Conservation (phyloP, 169 alveolate species). For the Miamiensis avidus region DNA sequence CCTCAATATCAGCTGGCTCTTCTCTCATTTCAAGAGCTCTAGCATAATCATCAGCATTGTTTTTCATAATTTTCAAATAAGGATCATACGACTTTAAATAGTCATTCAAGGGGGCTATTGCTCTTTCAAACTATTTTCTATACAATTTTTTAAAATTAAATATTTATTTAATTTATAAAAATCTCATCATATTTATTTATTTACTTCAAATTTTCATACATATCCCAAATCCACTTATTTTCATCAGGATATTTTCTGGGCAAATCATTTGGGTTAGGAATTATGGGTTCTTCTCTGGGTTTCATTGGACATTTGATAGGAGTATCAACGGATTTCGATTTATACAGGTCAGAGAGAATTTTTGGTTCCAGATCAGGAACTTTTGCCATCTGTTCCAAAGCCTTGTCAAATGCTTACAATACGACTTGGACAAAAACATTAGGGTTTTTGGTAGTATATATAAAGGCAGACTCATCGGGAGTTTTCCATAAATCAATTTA, state of each 20-base stretch:
- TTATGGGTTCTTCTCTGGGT: constrained; percentile 84
- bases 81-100: constrained; percentile 82
- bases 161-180: too few species aligned
- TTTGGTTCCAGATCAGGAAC: constrained; percentile 90
- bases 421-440: constrained; percentile 77
- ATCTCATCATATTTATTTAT: too few species aligned
- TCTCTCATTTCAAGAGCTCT: constrained; percentile 69
- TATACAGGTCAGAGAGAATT: constrained; percentile 85
- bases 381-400: constrained; percentile 83
- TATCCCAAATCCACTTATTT: constrained; percentile 90
- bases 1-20: constrained; percentile 71
- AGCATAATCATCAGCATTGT: constrained; percentile 77
- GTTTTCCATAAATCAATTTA: constrained; percentile 59
- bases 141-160: too few species aligned
- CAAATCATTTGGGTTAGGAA: constrained; percentile 71
- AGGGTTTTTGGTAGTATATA: constrained; percentile 86
- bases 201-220: constrained; percentile 62
- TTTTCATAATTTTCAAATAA: constrained; percentile 77
- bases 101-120: constrained; percentile 82
- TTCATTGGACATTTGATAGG: constrained; percentile 80
- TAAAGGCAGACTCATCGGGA: constrained; percentile 71
- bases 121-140: constrained; percentile 67
- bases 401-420: constrained; percentile 86
- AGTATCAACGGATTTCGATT: constrained; percentile 80
- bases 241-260: constrained; percentile 85